phyloP scores from a whole-genome alignment of 805 yeast genomes.

The Teunomyces stri region DNA sequence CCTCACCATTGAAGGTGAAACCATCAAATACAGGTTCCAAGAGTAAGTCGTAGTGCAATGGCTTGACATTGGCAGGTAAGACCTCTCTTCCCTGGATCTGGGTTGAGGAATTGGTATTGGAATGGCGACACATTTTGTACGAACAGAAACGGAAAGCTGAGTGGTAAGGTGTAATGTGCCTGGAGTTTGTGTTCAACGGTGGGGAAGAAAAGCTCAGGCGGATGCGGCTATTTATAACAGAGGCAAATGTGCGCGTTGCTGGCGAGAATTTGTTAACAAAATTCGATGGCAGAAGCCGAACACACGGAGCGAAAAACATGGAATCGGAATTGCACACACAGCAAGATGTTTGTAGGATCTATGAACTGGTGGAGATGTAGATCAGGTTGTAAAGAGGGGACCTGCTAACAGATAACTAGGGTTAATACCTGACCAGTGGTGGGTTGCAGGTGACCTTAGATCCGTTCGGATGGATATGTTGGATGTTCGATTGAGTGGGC shows the following conservation, averaged over 20 bases:
- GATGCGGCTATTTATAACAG: conserved; percentile 1
- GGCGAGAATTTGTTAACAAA: background rate
- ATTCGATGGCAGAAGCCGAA: background rate
- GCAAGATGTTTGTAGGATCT: background rate
- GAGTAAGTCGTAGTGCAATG: conserved; percentile 38
- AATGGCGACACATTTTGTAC: conserved; percentile 6
- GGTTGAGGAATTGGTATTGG: conserved; percentile 1
- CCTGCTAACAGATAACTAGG: background rate
- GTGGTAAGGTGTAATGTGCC: background rate
- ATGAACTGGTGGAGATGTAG: background rate
- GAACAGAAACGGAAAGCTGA: conserved; percentile 1
- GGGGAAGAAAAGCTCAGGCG: background rate
- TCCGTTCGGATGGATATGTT: background rate
- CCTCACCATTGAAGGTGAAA: conserved; percentile 58
- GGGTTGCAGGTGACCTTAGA: no score
- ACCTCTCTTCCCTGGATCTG: conserved; percentile 31
- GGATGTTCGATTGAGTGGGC: background rate
- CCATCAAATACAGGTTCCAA: conserved; percentile 48
- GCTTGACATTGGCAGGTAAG: conserved; percentile 43
- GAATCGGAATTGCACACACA: background rate
- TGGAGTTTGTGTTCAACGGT: background rate
- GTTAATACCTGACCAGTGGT: background rate
- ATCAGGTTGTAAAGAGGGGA: no score
- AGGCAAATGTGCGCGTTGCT: background rate
- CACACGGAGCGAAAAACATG: background rate